phyloP scores from a whole-genome alignment of 352 stramenopile species.

The Phytopythium helicoides region DNA sequence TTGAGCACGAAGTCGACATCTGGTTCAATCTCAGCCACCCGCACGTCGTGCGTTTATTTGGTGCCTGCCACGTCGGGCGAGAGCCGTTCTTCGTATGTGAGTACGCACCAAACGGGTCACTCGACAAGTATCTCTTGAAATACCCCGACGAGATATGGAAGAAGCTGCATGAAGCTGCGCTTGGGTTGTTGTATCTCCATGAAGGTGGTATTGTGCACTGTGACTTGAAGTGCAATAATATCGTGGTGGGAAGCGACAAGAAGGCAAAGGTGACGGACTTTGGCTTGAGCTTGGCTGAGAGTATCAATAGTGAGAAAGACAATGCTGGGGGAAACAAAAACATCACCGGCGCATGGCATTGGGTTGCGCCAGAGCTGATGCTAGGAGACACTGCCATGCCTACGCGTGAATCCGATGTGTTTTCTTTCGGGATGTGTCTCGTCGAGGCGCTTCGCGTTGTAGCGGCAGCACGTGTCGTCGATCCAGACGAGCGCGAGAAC shows the following conservation, averaged over 20 bases:
- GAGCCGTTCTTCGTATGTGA: constrained; percentile 16
- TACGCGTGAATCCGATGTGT: constrained; percentile 19
- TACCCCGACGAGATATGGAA: constrained; percentile 9
- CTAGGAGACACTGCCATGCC: not conserved
- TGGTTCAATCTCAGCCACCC: constrained; percentile 13
- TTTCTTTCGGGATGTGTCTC: constrained; percentile 25
- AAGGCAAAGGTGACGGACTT: constrained; percentile 27
- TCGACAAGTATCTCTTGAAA: constrained; percentile 15
- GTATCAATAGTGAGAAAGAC: constrained; percentile 6
- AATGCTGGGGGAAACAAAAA: too few species aligned
- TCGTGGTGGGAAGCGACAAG: constrained; percentile 18
- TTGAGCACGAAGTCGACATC: constrained; percentile 14
- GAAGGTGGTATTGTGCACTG: constrained; percentile 19
- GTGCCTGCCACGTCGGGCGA: constrained; percentile 7
- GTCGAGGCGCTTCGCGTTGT: constrained; percentile 8
- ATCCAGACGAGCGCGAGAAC: not conserved
- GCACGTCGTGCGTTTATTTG: constrained; percentile 11
- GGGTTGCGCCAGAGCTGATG: constrained; percentile 29
- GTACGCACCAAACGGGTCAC: constrained; percentile 15
- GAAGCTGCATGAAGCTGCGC: constrained; percentile 19
- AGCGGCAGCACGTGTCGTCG: constrained; percentile 3
- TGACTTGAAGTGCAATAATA: constrained; percentile 27
- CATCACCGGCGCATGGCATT: constrained; percentile 10
- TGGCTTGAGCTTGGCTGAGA: constrained; percentile 12
- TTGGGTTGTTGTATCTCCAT: constrained; percentile 29